Base-by-base conservation (phyloP, 139 green algal genomes). In the Auxenochlorella pyrenoidosa region DNA sequence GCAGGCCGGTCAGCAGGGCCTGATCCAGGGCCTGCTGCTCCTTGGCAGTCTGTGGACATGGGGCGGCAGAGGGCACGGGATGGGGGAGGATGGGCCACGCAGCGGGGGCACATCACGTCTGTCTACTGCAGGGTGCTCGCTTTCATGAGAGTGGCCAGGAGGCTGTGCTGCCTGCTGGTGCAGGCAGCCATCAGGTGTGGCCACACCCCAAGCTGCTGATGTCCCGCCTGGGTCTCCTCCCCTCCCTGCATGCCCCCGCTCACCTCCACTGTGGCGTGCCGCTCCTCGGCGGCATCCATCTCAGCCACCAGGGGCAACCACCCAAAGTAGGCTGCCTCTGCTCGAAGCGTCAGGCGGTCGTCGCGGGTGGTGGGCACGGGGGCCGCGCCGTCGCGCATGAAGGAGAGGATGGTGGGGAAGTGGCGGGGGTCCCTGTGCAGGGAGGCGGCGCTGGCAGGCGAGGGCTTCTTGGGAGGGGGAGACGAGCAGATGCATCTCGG, bases 321-420 rank as follows among this genome's bases (percentile, higher is more conserved):
- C 16, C 71, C 71, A 54, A 78, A 78, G 38, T 78, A 78, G 8
- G 21, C 71, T 8, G 71, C 71, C 21, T 78, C 71, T 13, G 71
- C 71, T 18, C 71, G 71, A 36, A 78, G 71, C 19, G 38, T 38
- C 38, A 18, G 38, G 3, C 71, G 71, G 24, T 32, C 26, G 4
- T 30, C 40, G 38, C 34, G 1, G 18, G 16, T 21, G 0, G 18
- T 26, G n/a, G 71, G 71, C 36, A 78, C 71, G 21, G 71, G 71
- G 2, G 71, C 71, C 8, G 38, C 12, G 24, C 71, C 71, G 38
- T 78, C 71, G 1, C 71, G 71, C 71, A 78, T 78, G 38, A 78
- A 78, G 36, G 36, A 24, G 34, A 78, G 71, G 71, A 78, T 78
- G 71, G 71, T 30, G 71, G 36, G 71, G 71, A 78, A 78, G 71